Evolutionary conservation across 73 alveolate species (phyloP).

Genomic region (Paraurostyla sp.): DNA sequence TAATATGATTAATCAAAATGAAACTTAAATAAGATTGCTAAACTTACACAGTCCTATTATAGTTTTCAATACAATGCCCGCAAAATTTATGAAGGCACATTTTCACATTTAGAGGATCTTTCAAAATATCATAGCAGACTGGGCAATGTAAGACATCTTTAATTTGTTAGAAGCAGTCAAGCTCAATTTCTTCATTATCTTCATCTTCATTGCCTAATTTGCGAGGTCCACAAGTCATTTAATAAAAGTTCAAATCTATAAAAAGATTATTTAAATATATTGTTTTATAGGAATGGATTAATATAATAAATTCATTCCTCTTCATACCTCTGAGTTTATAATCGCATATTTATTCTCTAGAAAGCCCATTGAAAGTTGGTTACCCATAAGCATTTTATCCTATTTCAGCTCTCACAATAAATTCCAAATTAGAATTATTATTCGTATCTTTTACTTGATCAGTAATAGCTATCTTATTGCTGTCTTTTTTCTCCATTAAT

Average conservation of each 20-base stretch:
- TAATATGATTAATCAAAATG: neutral
- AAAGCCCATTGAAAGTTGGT: conserved; percentile 38
- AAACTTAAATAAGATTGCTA: neutral
- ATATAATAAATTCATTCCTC: neutral
- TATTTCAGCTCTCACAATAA: neutral
- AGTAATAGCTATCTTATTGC: no score
- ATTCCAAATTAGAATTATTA: no score
- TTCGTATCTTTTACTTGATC: no score
- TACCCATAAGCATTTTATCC: conserved; percentile 6
- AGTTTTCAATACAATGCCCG: conserved; percentile 67
- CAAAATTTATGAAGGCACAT: conserved; percentile 76
- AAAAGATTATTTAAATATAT: neutral
- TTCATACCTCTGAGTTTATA: conserved; percentile 32
- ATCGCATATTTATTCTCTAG: conserved; percentile 35
- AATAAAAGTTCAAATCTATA: conserved; percentile 41
- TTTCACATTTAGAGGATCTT: conserved; percentile 66
- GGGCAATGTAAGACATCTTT: conserved; percentile 67
- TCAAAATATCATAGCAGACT: conserved; percentile 67
- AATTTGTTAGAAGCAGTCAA: conserved; percentile 36
- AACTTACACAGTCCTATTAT: conserved; percentile 56
- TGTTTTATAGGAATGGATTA: neutral
- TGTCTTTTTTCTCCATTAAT: no score
- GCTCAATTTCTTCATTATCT: conserved; percentile 53
- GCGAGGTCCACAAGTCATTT: conserved; percentile 47
- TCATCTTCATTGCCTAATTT: neutral